These are phyloP conservation scores for Leccinum disarticulatum DNA, from an alignment of 768 basidiomycete genomes.

Conservation along the genomic window DNA sequence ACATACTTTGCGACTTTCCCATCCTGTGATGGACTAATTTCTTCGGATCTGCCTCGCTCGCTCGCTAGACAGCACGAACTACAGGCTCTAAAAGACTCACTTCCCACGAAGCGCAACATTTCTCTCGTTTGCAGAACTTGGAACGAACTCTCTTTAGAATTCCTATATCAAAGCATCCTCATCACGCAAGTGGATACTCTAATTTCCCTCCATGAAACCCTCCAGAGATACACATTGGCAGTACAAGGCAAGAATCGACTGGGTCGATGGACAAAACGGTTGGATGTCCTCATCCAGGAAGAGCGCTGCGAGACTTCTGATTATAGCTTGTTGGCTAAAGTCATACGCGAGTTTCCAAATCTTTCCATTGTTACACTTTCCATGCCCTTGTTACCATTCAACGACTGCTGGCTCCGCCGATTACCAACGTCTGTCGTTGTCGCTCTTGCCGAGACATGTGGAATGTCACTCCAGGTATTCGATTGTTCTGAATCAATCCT, in stretches of 20 bases:
- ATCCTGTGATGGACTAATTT: conserved; percentile 7
- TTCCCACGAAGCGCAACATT: conserved; percentile 23
- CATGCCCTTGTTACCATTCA: conserved; percentile 26
- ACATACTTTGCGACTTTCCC: conserved; percentile 15
- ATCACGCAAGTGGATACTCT: conserved; percentile 21
- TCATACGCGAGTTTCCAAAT: conserved; percentile 29
- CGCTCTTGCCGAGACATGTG: conserved; percentile 28
- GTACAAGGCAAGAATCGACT: conserved; percentile 5
- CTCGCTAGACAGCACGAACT: conserved; percentile 20
- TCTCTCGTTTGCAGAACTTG: conserved; percentile 27
- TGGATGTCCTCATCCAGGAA: conserved; percentile 27
- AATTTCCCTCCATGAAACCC: conserved; percentile 13
- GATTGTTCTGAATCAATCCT: conserved; percentile 32
- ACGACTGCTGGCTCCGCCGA: conserved; percentile 28
- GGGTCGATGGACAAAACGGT: conserved; percentile 30
- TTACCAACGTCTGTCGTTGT: conserved; percentile 22
- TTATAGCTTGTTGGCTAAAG: conserved; percentile 22
- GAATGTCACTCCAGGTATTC: conserved; percentile 26
- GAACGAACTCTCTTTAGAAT: conserved; percentile 22
- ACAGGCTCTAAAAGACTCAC: conserved; percentile 18
- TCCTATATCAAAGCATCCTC: conserved; percentile 25
- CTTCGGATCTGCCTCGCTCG: conserved; percentile 20
- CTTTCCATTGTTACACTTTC: conserved; percentile 26
- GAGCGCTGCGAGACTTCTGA: conserved; percentile 27
- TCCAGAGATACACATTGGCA: conserved; percentile 10